Percentiles rank a stretch among this genome's conserved stretches.
phyloP scores from a whole-genome alignment of 139 green algal genomes.

The Micromonas pusilla region DNA sequence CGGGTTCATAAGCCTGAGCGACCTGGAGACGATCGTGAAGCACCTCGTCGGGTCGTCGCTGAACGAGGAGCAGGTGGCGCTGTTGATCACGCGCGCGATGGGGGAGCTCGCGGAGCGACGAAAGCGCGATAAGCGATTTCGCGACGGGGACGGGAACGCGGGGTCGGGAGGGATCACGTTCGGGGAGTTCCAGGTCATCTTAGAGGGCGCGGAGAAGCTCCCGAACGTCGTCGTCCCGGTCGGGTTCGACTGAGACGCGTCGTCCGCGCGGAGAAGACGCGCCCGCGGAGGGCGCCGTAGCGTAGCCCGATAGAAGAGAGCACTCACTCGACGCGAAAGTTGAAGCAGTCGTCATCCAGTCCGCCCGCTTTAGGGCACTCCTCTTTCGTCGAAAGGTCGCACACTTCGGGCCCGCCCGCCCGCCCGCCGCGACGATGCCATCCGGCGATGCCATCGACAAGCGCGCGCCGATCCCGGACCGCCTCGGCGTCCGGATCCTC shows the following conservation, averaged over 20 bases:
- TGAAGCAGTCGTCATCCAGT: background rate
- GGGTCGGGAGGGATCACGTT: background rate
- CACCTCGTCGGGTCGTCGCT: slow-evolving; percentile 70
- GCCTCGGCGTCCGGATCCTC: background rate
- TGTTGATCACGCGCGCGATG: slow-evolving; percentile 44
- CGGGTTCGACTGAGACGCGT: background rate
- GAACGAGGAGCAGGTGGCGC: slow-evolving; percentile 53
- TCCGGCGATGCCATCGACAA: too few species aligned
- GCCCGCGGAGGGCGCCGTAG: too few species aligned
- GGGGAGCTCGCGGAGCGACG: slow-evolving; percentile 23
- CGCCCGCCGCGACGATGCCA: too few species aligned
- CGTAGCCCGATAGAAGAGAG: too few species aligned
- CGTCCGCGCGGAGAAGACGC: background rate
- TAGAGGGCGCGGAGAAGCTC: background rate
- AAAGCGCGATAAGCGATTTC: background rate
- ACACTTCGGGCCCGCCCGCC: too few species aligned
- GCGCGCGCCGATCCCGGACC: too few species aligned
- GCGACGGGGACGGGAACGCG: background rate
- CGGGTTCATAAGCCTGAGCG: slow-evolving; percentile 58
- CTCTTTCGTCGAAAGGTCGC: too few species aligned
- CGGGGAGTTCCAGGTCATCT: background rate
- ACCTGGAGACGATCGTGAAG: slow-evolving; percentile 75
- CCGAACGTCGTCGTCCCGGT: background rate
- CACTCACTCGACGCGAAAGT: too few species aligned
- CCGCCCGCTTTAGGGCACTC: background rate